phyloP scores from a whole-genome alignment of 345 rosid species.

The Rhodamnia rubescens region DNA sequence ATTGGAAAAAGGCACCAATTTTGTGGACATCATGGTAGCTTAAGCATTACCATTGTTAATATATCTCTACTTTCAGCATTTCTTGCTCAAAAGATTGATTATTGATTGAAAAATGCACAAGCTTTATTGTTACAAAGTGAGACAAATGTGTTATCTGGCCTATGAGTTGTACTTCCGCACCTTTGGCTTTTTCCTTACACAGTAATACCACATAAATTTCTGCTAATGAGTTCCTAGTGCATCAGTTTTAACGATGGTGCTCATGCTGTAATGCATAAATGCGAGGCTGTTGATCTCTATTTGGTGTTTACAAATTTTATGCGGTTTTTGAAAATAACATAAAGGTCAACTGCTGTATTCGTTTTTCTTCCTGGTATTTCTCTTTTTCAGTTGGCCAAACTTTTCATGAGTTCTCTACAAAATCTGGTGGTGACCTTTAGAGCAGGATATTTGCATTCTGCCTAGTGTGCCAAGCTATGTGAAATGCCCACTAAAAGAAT shows the following conservation, averaged over 20 bases:
- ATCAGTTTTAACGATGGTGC: neutral
- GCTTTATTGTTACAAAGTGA: neutral
- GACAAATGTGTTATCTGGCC: neutral
- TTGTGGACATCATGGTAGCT: neutral
- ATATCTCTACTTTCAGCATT: neutral
- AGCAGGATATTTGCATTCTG: neutral
- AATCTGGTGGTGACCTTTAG: neutral
- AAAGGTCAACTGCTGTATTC: neutral
- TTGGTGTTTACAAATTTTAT: neutral
- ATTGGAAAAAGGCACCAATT: neutral
- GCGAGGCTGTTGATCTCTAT: neutral
- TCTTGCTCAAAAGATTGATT: neutral
- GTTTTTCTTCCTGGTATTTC: neutral
- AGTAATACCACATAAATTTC: neutral
- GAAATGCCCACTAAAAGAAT: neutral
- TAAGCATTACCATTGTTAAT: neutral
- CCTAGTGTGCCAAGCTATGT: neutral
- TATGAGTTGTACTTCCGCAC: neutral
- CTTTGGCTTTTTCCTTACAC: neutral
- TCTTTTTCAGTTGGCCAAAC: neutral
- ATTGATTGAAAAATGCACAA: neutral
- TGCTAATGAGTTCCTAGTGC: neutral
- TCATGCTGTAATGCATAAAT: neutral
- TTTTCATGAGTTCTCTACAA: neutral
- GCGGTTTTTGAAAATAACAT: neutral